phyloP scores from a whole-genome alignment of 1,284 basidiomycete species.

The Ceratobasidium papillatum region DNA sequence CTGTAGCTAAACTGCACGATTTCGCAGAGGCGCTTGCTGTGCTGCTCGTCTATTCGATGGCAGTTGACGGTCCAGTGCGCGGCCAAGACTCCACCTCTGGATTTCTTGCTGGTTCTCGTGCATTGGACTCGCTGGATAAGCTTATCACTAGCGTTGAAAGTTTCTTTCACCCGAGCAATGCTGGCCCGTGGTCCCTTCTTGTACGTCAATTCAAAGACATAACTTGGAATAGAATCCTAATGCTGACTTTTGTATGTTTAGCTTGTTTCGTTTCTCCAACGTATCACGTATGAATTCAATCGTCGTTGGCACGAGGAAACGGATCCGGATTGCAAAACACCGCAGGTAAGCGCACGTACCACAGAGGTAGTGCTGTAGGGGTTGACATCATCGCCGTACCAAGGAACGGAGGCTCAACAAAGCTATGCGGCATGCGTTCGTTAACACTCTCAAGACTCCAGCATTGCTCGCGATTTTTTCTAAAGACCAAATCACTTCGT shows the following conservation, averaged over 20 bases:
- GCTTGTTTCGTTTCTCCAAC: slow-evolving; percentile 81
- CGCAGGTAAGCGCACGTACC: slow-evolving; percentile 60
- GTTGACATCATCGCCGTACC: background rate
- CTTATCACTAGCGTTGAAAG: slow-evolving; percentile 93
- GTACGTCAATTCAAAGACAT: slow-evolving; percentile 53
- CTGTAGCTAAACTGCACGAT: slow-evolving; percentile 53
- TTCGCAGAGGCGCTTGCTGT: slow-evolving; percentile 79
- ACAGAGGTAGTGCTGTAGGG: background rate
- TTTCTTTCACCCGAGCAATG: slow-evolving; percentile 90
- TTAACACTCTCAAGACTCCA: slow-evolving; percentile 83
- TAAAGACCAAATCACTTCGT: slow-evolving; percentile 77
- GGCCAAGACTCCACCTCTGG: slow-evolving; percentile 52
- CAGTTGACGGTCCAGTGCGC: slow-evolving; percentile 76
- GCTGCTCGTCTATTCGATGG: slow-evolving; percentile 91
- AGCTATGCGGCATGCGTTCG: slow-evolving; percentile 84
- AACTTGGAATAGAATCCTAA: background rate
- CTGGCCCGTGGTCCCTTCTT: slow-evolving; percentile 71
- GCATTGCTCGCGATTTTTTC: slow-evolving; percentile 95
- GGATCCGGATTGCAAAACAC: slow-evolving; percentile 80
- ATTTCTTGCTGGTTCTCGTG: slow-evolving; percentile 87
- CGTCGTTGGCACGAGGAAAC: slow-evolving; percentile 88
- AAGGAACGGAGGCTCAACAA: slow-evolving; percentile 75
- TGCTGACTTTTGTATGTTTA: slow-evolving; percentile 50
- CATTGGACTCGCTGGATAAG: slow-evolving; percentile 88
- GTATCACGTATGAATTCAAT: slow-evolving; percentile 81